Conservation (phyloP, 768 basidiomycete species). For the Cystoderma amianthinum region DNA sequence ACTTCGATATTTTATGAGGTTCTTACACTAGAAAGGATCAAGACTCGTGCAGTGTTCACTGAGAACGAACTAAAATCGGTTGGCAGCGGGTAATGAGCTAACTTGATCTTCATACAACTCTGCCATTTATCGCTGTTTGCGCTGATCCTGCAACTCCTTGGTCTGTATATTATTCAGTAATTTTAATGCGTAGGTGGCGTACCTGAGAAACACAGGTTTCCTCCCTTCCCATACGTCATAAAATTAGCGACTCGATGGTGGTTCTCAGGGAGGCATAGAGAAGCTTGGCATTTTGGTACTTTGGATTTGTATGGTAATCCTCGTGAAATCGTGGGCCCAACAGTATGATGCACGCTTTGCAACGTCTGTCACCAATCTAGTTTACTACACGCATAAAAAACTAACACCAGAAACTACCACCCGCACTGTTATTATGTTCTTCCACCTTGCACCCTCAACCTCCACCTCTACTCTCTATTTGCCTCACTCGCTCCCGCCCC, state of each 20-base stretch:
- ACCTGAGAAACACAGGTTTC: slow-evolving; percentile 16
- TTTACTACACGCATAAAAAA: too few relatives aligned
- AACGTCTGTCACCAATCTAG: too few relatives aligned
- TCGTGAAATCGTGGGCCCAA: background rate
- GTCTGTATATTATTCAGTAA: slow-evolving; percentile 6
- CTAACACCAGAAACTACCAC: too few relatives aligned
- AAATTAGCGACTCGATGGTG: slow-evolving; percentile 15
- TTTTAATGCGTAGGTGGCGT: too few relatives aligned
- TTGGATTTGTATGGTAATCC: slow-evolving; percentile 17
- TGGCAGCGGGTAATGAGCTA: slow-evolving; percentile 10
- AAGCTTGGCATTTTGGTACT: slow-evolving; percentile 23
- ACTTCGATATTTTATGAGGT: too few relatives aligned
- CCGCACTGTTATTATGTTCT: too few relatives aligned
- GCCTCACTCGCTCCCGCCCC: too few relatives aligned
- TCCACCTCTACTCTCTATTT: too few relatives aligned
- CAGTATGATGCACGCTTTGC: too few relatives aligned
- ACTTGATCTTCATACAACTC: slow-evolving; percentile 12
- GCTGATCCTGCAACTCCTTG: slow-evolving; percentile 12
- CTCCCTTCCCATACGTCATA: slow-evolving; percentile 16
- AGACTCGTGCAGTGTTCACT: slow-evolving; percentile 16
- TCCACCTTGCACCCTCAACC: too few relatives aligned
- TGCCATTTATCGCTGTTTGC: slow-evolving; percentile 15
- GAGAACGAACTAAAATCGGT: slow-evolving; percentile 14
- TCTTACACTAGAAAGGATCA: slow-evolving; percentile 14
- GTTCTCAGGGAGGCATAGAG: slow-evolving; percentile 15